phyloP scores from a whole-genome alignment of 768 basidiomycete genomes.

The Suillus subluteus region DNA sequence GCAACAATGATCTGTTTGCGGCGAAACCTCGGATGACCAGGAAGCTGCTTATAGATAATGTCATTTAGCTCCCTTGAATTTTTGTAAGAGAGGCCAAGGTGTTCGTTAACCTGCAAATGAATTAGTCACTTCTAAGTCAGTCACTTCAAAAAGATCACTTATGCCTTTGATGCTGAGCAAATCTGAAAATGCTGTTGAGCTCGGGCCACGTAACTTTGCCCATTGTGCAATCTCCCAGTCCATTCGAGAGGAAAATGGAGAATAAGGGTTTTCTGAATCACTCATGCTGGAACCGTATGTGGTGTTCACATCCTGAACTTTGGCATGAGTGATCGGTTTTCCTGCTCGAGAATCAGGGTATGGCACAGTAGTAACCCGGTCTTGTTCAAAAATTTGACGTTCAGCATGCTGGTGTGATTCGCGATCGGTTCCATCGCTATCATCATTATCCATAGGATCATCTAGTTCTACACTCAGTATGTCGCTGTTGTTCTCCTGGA shows the following conservation, averaged over 20 bases:
- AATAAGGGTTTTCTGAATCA: constrained; percentile 9
- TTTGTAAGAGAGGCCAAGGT: constrained; percentile 37
- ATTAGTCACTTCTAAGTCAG: neutral
- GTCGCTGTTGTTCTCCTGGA: too few species aligned
- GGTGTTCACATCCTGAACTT: too few species aligned
- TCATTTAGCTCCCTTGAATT: constrained; percentile 36
- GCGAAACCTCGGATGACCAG: constrained; percentile 29
- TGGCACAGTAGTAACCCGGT: too few species aligned
- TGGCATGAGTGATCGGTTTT: too few species aligned
- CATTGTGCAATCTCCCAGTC: constrained; percentile 47
- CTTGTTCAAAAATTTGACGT: too few species aligned
- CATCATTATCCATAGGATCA: too few species aligned
- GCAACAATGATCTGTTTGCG: constrained; percentile 27
- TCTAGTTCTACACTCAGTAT: too few species aligned
- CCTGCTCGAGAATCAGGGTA: too few species aligned
- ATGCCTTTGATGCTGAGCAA: constrained; percentile 43
- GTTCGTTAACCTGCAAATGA: constrained; percentile 24
- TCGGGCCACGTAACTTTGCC: constrained; percentile 41
- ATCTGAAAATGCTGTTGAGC: constrained; percentile 42
- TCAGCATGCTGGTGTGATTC: too few species aligned
- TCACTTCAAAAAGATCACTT: constrained; percentile 18
- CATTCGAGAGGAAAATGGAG: constrained; percentile 38
- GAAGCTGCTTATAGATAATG: constrained; percentile 35
- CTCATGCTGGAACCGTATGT: too few species aligned
- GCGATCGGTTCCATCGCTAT: too few species aligned